Base-by-base conservation (phyloP, 306 rosid species). In the Lupinus albus region DNA sequence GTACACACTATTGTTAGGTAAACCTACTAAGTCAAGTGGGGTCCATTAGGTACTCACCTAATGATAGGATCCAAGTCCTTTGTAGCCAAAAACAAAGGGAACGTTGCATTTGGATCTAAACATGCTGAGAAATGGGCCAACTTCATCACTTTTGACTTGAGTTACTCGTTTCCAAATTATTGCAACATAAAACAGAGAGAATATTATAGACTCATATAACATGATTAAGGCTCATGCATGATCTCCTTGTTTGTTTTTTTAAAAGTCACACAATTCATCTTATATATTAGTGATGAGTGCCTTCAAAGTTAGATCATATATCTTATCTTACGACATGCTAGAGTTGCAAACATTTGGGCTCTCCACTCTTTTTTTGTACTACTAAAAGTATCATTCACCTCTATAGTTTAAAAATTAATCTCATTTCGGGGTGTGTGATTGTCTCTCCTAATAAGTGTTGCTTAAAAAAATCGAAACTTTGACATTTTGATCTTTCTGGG, bases 21-120 rank as follows among this genome's bases (percentile, higher is more conserved):
- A 80, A 81, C 88, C 88, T 61, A 71, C 68, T 61, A 48, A 46
- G 70, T 45, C 70, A 41, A 7, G 79, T 72, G 87, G 86, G 83
- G 83, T 58, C 87, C 88, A 49, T 46, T 44, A 48, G 61, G 60
- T 67, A 68, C 67, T 71, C 61, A 38, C 55, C 68, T 47, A 70
- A 86, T 64, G 11, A 81, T 83, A 36, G 11, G 69, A 71, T 75
- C 64, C 72, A 44, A 28, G 70, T 49, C 53, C 52, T 51, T 79
- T 53, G 50, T 47, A 70, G 72, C 32, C 71, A 60, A 64, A 49
- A 49, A 25, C 51, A 47, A 58, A 58, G 71, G 76, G 71, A 55
- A 71, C 79, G 58, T 67, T 67, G 70, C 63, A 67, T 57, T 67
- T 67, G 75, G 75, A 68, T 60, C 71, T 17, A 44, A 67, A 68